Conservation (phyloP, 2,329 filamentous ascomycete species). For the Aspergillus ruber region DNA sequence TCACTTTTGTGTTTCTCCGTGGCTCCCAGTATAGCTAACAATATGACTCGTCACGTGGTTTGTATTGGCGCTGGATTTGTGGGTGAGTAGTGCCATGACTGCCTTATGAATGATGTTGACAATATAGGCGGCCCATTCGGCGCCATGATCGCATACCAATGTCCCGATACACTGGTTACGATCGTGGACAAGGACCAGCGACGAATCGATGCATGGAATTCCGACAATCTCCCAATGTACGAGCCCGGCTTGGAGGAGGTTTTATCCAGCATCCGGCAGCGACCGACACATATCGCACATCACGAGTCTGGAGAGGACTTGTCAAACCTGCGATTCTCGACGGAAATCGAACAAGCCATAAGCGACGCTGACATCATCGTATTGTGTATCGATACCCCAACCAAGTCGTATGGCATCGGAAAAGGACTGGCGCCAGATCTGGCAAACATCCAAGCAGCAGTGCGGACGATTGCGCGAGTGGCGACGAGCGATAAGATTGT, state of each 20-base stretch:
- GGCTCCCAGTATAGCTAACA: too few species aligned
- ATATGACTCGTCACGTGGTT: background rate
- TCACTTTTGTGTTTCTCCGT: background rate
- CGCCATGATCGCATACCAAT: background rate
- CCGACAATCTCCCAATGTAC: background rate
- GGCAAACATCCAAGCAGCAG: slow-evolving; percentile 64
- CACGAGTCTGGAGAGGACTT: background rate
- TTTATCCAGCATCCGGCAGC: background rate
- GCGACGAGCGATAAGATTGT: slow-evolving; percentile 64
- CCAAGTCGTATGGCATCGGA: slow-evolving; percentile 63
- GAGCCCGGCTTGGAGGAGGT: background rate
- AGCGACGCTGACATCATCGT: slow-evolving; percentile 65
- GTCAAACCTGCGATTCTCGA: slow-evolving; percentile 68
- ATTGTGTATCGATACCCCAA: slow-evolving; percentile 72
- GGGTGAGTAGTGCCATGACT: background rate
- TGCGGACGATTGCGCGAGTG: slow-evolving; percentile 59
- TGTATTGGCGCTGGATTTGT: background rate
- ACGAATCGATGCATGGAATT: background rate
- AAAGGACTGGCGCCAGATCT: slow-evolving; percentile 66
- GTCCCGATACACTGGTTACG: background rate
- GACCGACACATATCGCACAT: background rate
- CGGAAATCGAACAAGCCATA: slow-evolving; percentile 57
- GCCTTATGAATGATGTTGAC: background rate
- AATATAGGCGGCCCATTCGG: background rate
- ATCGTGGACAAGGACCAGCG: background rate